Conservation (phyloP, 2,329 filamentous ascomycete species). For the Ophiostoma novo-ulmi region DNA sequence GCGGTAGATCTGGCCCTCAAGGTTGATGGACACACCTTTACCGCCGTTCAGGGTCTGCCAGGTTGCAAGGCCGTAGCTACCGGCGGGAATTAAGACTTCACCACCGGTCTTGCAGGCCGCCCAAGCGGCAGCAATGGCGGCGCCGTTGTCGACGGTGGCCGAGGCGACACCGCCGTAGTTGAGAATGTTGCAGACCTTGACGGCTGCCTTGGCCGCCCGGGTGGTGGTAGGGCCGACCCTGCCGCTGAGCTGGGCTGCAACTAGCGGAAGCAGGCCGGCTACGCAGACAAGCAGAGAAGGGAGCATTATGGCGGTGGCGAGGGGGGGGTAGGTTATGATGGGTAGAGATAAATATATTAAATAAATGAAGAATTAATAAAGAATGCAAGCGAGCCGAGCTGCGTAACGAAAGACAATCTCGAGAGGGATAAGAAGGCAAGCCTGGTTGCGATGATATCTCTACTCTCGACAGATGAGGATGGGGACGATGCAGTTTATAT, state of each 20-base stretch:
- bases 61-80: constrained; percentile 3
- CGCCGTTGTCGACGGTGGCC: neutral
- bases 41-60: constrained; percentile 4
- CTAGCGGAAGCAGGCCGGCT: constrained; percentile 10
- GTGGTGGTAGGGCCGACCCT: neutral
- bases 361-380: neutral
- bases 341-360: neutral
- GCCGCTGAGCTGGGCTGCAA: constrained; percentile 6
- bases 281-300: neutral
- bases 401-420: neutral
- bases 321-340: neutral
- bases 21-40: constrained; percentile 4
- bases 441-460: constrained; percentile 1
- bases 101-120: neutral
- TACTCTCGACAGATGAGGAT: neutral
- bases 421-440: neutral
- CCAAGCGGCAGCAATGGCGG: neutral
- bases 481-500: constrained; percentile 1
- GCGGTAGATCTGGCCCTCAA: constrained; percentile 13
- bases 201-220: constrained; percentile 17
- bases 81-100: neutral
- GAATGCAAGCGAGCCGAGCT: constrained; percentile 6
- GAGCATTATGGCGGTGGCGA: neutral
- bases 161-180: constrained; percentile 10
- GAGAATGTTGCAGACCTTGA: constrained; percentile 13